Evolutionary conservation across 352 stramenopile species (phyloP), one percentile per base, ranked within the genome.

Genomic region (Blastocystis sp.): DNA sequence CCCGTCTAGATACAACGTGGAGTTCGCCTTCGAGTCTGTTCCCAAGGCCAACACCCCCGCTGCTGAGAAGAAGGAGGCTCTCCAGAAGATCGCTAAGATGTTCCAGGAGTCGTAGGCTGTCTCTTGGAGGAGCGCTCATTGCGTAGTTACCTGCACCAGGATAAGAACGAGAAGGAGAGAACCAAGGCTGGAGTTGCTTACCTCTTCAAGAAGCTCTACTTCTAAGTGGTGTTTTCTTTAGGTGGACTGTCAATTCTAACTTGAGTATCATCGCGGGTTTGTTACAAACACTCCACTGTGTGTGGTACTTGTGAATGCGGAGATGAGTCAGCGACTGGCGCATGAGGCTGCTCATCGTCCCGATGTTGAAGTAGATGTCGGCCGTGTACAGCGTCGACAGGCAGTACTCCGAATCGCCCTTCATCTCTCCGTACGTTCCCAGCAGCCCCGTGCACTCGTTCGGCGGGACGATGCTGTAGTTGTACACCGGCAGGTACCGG

Each of bases 141-240:
- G 53, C 0, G 21, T 52, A 88, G 71, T 7, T 88, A 88, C 45
- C 61, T 88, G 66, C 40, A 88, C n/a, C 80, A 88, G 71, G 81
- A 80, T 74, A 59, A 88, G 40, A 86, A 61, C 71, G 45, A 87
- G 69, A 88, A 77, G 45, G 80, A 88, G 41, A 88, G 56, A 62
- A 74, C 40, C 67, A 86, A 84, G 61, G 65, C 62, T 71, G 80
- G 80, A 78, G 80, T 77, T 74, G 74, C 67, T 86, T 88, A 86
- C 52, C 45, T 88, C 80, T 88, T 88, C 65, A 81, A 88, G 74
- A 88, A 86, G 80, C 74, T 88, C 48, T 62, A 62, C 41, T 88
- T 88, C 80, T 88, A 88, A 88, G 38, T 23, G 56, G 41, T 64
- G 21, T 64, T 80, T 71, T 11, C 7, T 81, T 62, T 62, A 79